Evolutionary conservation across 371 early-diverging fungal genomes (phyloP), one percentile per base, ranked within the genome.

Genomic region (Syncephalastrum contaminatum): DNA sequence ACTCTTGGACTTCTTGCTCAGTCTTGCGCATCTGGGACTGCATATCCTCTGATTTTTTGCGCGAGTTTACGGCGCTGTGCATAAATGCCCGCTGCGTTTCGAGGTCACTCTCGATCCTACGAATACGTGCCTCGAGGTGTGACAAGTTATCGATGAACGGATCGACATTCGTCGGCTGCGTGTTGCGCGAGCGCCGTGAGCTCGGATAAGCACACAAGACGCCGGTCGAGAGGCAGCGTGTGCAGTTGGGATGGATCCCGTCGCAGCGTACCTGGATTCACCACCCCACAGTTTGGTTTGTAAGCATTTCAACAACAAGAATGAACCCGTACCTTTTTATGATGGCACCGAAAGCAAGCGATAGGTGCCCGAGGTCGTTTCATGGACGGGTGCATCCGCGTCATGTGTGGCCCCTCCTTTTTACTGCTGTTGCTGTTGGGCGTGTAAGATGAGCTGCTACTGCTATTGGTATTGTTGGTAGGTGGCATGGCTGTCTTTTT

Each of bases 111-210:
- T 75, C 76, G 21, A 75, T 75, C 1, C 61, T 65, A n/a, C 67
- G 61, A 12, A 75, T 75, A 15, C 67, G 58, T 15, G 62, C 68
- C 53, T 72, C 76, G 13, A 75, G 46, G 10, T 70, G 72, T 3
- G 76, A 75, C 4, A 75, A 44, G 44, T 75, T 75, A 43, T 75
- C 64, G 50, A 75, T 72, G 48, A 75, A 75, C 1, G 76, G 76
- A 30, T 75, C 76, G 2, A 75, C 70, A 48, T 68, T 72, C 13
- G 76, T 66, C 0, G 76, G 70, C 22, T 75, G 76, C 2, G 70
- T 70, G 10, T 66, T 75, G n/a, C 76, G 60, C 16, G 76, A 70
- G 16, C 76, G 58, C 46, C 76, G 66, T 18, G 70, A 70, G 16
- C 64, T 72, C 12, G 76, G 76, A 44, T 72, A 75, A 16, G 76